Conservation (phyloP, 2,329 filamentous ascomycete species). For the Leptoxyphium fumago region DNA sequence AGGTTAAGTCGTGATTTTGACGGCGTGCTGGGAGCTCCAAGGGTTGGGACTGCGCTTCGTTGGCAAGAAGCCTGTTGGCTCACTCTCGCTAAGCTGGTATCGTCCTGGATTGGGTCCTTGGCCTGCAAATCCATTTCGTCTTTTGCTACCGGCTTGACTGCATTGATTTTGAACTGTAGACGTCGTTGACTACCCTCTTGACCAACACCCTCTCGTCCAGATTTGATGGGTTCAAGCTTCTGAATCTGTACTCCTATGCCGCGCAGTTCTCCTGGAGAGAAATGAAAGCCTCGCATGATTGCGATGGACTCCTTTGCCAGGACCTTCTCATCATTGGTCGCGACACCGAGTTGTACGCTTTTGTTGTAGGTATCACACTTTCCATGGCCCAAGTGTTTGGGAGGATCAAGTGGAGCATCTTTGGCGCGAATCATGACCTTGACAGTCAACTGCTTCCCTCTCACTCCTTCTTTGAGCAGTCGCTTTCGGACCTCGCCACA, state of each 20-base stretch:
- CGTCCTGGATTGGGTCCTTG: conserved; percentile 31
- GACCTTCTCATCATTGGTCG: conserved; percentile 58
- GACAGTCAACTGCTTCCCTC: conserved; percentile 76
- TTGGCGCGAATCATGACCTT: conserved; percentile 83
- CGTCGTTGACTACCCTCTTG: conserved; percentile 64
- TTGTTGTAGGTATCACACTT: conserved; percentile 93
- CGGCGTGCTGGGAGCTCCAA: conserved; percentile 24
- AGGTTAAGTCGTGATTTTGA: conserved; percentile 60
- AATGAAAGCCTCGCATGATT: conserved; percentile 64
- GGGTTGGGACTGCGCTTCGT: conserved; percentile 5
- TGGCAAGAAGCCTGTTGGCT: conserved; percentile 21
- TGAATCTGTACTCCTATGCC: conserved; percentile 89
- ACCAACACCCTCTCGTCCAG: conserved; percentile 28
- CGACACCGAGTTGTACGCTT: conserved; percentile 65
- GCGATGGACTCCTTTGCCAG: conserved; percentile 74
- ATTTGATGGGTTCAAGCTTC: conserved; percentile 69
- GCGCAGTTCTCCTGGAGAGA: conserved; percentile 83
- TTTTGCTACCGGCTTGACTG: conserved; percentile 20
- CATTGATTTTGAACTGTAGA: conserved; percentile 53
- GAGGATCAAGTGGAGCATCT: conserved; percentile 79
- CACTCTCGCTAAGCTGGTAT: conserved; percentile 19
- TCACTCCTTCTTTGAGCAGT: conserved; percentile 68
- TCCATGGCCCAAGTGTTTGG: conserved; percentile 87
- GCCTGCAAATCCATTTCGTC: neutral
- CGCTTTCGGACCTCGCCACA: conserved; percentile 74